phyloP scores from a whole-genome alignment of 2,329 filamentous ascomycete genomes.

The Aspergillus sp. region DNA sequence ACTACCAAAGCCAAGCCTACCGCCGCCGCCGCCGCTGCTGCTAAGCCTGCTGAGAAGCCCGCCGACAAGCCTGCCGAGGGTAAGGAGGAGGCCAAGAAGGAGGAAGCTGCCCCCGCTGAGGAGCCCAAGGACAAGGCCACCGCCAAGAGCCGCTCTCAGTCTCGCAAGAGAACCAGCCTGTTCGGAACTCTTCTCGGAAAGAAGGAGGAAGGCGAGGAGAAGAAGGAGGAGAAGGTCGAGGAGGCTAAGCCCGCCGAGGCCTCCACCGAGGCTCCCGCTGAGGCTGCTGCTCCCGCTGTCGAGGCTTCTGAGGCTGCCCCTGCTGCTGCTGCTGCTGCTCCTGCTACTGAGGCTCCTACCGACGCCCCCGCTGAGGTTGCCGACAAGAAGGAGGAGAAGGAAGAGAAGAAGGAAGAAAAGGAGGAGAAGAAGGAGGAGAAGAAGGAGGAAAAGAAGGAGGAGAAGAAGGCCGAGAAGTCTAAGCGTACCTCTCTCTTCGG shows the following conservation, averaged over 20 bases:
- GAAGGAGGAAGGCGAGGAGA: conserved; percentile 55
- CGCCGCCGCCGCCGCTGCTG: conserved; percentile 25
- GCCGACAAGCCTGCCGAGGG: conserved; percentile 22
- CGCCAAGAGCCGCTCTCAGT: conserved; percentile 59
- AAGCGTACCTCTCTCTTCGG: conserved; percentile 87
- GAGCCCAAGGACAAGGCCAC: conserved; percentile 52
- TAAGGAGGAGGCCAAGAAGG: conserved; percentile 37
- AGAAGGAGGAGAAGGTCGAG: conserved; percentile 46
- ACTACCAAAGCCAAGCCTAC: conserved; percentile 32
- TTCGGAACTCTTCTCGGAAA: conserved; percentile 54
- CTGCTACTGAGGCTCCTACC: conserved; percentile 31
- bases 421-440: conserved; percentile 43
- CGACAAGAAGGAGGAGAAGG: conserved; percentile 7
- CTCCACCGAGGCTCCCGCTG: conserved; percentile 10
- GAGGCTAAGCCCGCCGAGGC: conserved; percentile 27
- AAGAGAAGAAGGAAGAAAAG: conserved; percentile 14
- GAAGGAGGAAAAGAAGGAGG: conserved; percentile 44
- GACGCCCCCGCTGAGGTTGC: conserved; percentile 27
- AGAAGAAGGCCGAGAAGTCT: conserved; percentile 47
- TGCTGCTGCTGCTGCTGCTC: conserved; percentile 44
- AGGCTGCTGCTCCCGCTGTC: conserved; percentile 15
- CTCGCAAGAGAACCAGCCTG: conserved; percentile 56
- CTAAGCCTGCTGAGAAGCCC: conserved; percentile 24
- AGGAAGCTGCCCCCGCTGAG: conserved; percentile 45
- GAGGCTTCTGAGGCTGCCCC: conserved; percentile 36